phyloP scores from a whole-genome alignment of 176 grass and related monocot genomes.

The Neostapfia colusana region DNA sequence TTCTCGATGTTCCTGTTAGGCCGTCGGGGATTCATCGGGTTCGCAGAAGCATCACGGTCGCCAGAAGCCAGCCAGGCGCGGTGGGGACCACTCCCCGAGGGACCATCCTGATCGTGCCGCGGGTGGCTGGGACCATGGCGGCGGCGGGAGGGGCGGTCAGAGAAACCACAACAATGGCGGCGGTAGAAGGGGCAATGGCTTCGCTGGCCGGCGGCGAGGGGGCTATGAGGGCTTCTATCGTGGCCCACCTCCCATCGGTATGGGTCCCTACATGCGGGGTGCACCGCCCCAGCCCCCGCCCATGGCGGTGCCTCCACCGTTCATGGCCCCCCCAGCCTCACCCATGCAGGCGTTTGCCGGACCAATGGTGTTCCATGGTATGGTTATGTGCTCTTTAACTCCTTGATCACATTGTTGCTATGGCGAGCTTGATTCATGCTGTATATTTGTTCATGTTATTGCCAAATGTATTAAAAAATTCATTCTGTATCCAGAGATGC shows the following conservation, averaged over 20 bases:
- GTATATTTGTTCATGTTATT: background rate
- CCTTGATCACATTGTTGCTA: background rate
- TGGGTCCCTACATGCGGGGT: conserved; percentile 44
- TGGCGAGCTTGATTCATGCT: background rate
- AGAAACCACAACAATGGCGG: conserved; percentile 35
- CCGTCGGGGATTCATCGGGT: conserved; percentile 12
- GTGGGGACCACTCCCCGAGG: conserved; percentile 39
- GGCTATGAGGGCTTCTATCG: conserved; percentile 55
- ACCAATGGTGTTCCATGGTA: conserved; percentile 60
- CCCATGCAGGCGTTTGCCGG: conserved; percentile 35
- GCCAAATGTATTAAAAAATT: background rate
- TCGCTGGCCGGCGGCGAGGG: conserved; percentile 37
- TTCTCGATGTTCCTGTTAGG: conserved; percentile 4
- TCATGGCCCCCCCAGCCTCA: conserved; percentile 42
- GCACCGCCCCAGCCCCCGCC: conserved; percentile 40
- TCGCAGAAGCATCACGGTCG: conserved; percentile 42
- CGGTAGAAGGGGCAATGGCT: conserved; percentile 29
- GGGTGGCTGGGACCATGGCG: conserved; percentile 42
- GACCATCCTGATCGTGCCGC: conserved; percentile 29
- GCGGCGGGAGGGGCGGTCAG: conserved; percentile 24
- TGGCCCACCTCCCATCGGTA: conserved; percentile 26
- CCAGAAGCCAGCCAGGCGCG: conserved; percentile 42
- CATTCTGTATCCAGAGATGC: conserved; percentile 48
- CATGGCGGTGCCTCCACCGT: conserved; percentile 35
- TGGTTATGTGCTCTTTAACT: background rate